Base-by-base conservation (phyloP, 116 monocot genomes). In the Zostera marina region DNA sequence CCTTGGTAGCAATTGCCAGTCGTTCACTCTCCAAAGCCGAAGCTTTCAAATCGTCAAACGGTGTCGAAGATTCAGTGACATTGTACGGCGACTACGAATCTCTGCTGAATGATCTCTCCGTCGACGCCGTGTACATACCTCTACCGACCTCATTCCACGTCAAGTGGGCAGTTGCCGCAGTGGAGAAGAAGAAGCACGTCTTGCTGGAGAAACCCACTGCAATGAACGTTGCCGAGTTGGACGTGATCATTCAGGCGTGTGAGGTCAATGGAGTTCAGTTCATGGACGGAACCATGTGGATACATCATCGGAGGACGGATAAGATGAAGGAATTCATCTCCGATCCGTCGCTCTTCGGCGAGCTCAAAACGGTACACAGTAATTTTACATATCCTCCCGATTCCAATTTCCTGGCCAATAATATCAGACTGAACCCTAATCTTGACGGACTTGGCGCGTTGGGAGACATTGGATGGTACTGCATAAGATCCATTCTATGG, bases 281-380 rank as follows among this genome's bases (percentile, higher is more conserved):
- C 68, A 96, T 96, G 89, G 96, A 96, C 26, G 56, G 72, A 44
- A 85, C 82, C 7, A 89, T 96, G 96, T 89, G 89, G 85, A 83
- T 96, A 76, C 96, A 96, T 49, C 75, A 89, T 25, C 96, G 85
- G 1, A 51, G 96, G 52, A 85, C 89, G 9, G 80, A 71, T 15
- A 72, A 67, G 72, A 88, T 96, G 89, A 56, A 65, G 65, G 73
- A 69, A 68, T 25, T 89, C 47, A 43, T 96, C 11, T 66, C 58
- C 26, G 89, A 96, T 74, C 55, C 77, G 9, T 21, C 41, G 9
- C 75, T 60, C 1, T 82, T 89, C 23, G 96, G 96, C 0, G 60
- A 89, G 48, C 53, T 96, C 42, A 79, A 52, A 62, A 44, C 43
- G 85, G 89, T 94, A 38, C 63, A 77, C 66, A 73, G 77, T 39